These are phyloP conservation scores for Lathyrus aphaca DNA, from an alignment of 306 rosid genomes.

Conservation along the genomic window DNA sequence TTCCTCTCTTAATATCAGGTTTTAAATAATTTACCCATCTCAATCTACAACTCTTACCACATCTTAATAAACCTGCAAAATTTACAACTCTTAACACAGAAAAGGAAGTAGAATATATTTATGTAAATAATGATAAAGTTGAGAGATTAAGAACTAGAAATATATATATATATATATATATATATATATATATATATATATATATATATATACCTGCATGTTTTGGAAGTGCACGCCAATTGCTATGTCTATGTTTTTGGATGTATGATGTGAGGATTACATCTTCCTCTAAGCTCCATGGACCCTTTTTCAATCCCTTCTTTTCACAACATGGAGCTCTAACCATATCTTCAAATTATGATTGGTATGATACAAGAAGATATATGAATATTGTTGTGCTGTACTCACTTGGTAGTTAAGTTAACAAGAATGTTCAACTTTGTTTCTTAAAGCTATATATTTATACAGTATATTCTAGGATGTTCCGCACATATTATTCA, in stretches of 20 bases:
- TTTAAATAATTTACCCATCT: slow-evolving; percentile 78
- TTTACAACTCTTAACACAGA: neutral
- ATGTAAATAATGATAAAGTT: too few species aligned
- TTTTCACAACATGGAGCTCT: slow-evolving; percentile 91
- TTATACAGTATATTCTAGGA: too few species aligned
- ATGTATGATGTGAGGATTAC: slow-evolving; percentile 56
- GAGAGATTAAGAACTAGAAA: neutral
- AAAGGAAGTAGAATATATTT: neutral
- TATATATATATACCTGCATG: slow-evolving; percentile 67
- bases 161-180: too few species aligned
- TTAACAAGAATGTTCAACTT: too few species aligned
- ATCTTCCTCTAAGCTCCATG: slow-evolving; percentile 82
- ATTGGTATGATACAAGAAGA: neutral
- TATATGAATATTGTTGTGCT: too few species aligned
- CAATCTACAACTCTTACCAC: slow-evolving; percentile 91
- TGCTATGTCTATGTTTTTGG: slow-evolving; percentile 61
- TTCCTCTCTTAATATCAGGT: slow-evolving; percentile 90
- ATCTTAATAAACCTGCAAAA: slow-evolving; percentile 66
- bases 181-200: too few species aligned
- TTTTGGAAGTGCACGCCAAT: slow-evolving; percentile 95
- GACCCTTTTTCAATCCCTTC: slow-evolving; percentile 78
- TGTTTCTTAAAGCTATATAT: too few species aligned
- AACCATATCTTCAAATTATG: slow-evolving; percentile 50
- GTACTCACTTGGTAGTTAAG: too few species aligned
- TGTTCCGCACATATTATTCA: too few species aligned